phyloP scores from a whole-genome alignment of 1,139 yeast species.

The Suzukiozyma palmioleophila region DNA sequence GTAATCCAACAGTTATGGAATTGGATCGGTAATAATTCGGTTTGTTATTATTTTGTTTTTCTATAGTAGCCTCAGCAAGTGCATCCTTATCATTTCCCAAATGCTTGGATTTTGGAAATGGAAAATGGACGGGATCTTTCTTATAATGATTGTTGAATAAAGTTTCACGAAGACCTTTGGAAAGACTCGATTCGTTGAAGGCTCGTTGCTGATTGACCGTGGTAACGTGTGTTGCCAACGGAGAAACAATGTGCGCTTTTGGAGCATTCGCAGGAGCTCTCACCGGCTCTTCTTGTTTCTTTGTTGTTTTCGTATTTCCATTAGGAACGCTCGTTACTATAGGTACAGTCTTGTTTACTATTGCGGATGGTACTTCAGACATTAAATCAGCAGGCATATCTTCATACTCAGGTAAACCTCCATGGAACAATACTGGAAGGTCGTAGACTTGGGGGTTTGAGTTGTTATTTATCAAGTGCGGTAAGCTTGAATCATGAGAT shows the following conservation, averaged over 20 bases:
- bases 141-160: constrained; percentile 37
- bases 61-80: constrained; percentile 16
- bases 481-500: constrained; percentile 44
- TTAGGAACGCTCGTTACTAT: constrained; percentile 1
- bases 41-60: constrained; percentile 18
- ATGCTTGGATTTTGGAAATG: constrained; percentile 41
- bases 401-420: constrained; percentile 33
- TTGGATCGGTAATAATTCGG: constrained; percentile 35
- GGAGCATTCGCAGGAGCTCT: background rate
- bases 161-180: constrained; percentile 9
- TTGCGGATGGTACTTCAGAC: constrained; percentile 17
- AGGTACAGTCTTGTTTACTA: constrained; percentile 12
- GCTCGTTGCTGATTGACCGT: background rate
- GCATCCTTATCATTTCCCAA: constrained; percentile 32
- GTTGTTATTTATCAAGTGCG: constrained; percentile 15
- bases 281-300: background rate
- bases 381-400: constrained; percentile 42
- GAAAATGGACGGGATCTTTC: constrained; percentile 34
- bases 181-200: background rate
- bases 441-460: constrained; percentile 10
- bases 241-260: background rate
- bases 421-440: constrained; percentile 27
- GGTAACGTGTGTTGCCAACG: constrained; percentile 3
- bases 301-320: background rate
- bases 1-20: constrained; percentile 39